Base-by-base conservation (phyloP, 148 eudicot species). In the Spergularia bocconei region DNA sequence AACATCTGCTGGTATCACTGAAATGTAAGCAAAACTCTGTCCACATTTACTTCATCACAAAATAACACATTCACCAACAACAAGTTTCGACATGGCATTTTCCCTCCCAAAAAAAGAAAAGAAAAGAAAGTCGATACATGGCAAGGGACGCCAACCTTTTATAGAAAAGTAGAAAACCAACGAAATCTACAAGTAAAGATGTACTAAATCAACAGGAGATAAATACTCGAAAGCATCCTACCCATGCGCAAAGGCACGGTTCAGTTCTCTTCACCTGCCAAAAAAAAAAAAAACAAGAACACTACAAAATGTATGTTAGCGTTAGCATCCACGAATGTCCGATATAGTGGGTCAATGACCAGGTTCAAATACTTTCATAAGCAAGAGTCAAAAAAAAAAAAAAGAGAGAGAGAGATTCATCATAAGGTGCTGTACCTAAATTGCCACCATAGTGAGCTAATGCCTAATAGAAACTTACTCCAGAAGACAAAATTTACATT, bases 241-340 rank as follows among this genome's bases (percentile, higher is more conserved):
- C 71, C 80, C 72, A 12, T 9, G 73, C 14, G 64, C 25, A 50
- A 38, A 48, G 61, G 56, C 53, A 4, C 59, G 9, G 25, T 73
- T 57, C 61, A 51, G 53, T 44, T 67, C 61, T 73, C 51, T 58
- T 58, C 38, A 50, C 77, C 72, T 66, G 56, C 19, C 66, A 72
- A 61, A 53, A 67, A 14, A 57, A 13, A n/a, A n/a, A n/a, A n/a
- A n/a, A 33, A 76, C 29, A 50, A 48, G 23, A 52, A 29, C 60
- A 59, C 77, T 73, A 55, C 73, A 79, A 29, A 29, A 67, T 44
- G 29, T 33, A 23, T 72, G 77, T 79, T 50, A 79, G 66, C n/a
- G 62, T 48, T 50, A 67, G 73, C 54, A 58, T 29, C 47, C 67
- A 33, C 39, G 39, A 50, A 20, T 15, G 21, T 20, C 41, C 16